Percentiles rank a stretch among this genome's conserved stretches.
Conservation (phyloP, 352 stramenopile genomes). For the Phytophthora melonis region DNA sequence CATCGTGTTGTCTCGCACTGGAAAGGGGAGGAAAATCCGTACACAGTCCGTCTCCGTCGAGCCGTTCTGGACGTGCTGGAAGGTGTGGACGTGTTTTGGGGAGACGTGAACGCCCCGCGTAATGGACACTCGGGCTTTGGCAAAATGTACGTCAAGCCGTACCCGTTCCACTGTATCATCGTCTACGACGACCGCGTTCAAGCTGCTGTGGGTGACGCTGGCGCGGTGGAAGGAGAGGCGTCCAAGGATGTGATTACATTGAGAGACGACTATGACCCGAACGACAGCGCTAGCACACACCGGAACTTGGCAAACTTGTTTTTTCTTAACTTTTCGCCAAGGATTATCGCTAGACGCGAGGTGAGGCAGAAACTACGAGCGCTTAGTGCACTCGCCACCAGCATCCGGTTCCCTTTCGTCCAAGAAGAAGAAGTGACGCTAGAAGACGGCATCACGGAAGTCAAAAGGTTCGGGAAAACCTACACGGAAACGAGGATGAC, state of each 20-base stretch:
- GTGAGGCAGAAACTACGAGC: constrained; percentile 40
- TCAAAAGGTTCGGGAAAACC: constrained; percentile 22
- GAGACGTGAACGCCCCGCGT: neutral
- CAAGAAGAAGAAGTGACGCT: constrained; percentile 41
- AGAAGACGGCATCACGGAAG: constrained; percentile 35
- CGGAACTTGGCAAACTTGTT: constrained; percentile 32
- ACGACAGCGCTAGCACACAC: neutral
- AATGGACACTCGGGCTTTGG: constrained; percentile 39
- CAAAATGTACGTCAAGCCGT: constrained; percentile 50
- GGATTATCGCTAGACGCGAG: constrained; percentile 17
- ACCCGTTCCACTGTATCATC: constrained; percentile 52
- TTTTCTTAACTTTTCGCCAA: constrained; percentile 37
- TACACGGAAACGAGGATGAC: constrained; percentile 28
- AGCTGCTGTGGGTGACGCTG: neutral
- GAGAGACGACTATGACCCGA: constrained; percentile 18
- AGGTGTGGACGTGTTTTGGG: constrained; percentile 49
- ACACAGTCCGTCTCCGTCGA: constrained; percentile 32
- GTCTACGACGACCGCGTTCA: constrained; percentile 43
- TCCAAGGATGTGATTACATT: constrained; percentile 43
- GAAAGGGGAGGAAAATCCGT: constrained; percentile 26
- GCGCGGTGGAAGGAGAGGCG: neutral
- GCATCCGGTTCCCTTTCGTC: constrained; percentile 38
- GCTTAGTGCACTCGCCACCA: constrained; percentile 20
- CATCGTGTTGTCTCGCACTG: constrained; percentile 40
- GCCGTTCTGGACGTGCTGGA: constrained; percentile 36